Conservation (phyloP, 139 green algal genomes). For the Volvox reticuliferus region DNA sequence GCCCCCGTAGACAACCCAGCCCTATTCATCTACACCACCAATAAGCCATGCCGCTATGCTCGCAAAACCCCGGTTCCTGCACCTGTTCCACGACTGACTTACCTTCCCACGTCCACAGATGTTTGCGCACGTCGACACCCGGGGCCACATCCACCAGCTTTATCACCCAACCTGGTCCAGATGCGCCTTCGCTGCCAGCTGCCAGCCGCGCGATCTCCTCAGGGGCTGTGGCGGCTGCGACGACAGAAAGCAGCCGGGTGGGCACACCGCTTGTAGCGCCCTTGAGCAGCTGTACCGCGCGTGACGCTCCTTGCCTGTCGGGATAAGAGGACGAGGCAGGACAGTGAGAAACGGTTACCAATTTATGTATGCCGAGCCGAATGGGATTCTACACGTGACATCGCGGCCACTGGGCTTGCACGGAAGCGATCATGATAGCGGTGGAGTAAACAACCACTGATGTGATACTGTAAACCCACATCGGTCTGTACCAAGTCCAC, state of each 20-base stretch:
- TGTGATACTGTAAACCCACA: too few relatives aligned
- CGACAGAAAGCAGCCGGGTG: slow-evolving; percentile 6
- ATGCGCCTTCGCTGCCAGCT: not conserved
- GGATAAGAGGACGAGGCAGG: not conserved
- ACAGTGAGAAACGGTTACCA: not conserved
- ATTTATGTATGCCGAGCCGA: not conserved
- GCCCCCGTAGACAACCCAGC: too few relatives aligned
- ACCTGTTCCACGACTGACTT: not conserved
- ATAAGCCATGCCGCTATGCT: too few relatives aligned
- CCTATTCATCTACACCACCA: too few relatives aligned
- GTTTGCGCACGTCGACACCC: slow-evolving; percentile 57
- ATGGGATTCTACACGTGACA: not conserved
- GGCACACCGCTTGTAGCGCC: slow-evolving; percentile 1
- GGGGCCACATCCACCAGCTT: slow-evolving; percentile 61
- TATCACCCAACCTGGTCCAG: slow-evolving; percentile 39
- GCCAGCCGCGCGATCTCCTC: slow-evolving; percentile 60
- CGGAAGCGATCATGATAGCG: too few relatives aligned
- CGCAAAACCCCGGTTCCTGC: too few relatives aligned
- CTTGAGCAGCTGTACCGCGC: slow-evolving; percentile 42
- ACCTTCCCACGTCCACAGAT: slow-evolving; percentile 66
- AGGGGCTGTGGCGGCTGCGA: slow-evolving; percentile 20
- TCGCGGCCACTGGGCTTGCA: too few relatives aligned
- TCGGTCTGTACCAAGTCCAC: too few relatives aligned
- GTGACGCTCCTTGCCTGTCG: not conserved
- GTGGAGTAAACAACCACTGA: too few relatives aligned